Evolutionary conservation across 257 asterid genomes (phyloP).

Genomic region (Solanum appendiculatum): DNA sequence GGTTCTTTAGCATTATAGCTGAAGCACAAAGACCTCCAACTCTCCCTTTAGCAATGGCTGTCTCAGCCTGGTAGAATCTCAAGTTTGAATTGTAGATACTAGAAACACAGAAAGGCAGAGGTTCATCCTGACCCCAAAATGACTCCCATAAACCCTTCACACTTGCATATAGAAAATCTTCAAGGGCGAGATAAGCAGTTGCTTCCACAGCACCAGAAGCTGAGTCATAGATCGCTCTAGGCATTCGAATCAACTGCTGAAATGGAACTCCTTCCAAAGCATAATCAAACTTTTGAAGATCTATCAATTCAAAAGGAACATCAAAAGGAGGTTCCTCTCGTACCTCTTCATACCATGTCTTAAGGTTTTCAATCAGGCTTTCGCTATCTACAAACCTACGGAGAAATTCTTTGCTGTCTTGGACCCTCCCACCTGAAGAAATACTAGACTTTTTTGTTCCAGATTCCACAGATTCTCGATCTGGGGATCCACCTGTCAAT

Average conservation of each 20-base stretch:
- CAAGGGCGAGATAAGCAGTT: constrained; percentile 81
- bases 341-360: constrained; percentile 48
- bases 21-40: constrained; percentile 70
- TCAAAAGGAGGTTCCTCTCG: constrained; percentile 32
- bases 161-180: constrained; percentile 81
- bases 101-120: constrained; percentile 69
- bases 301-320: constrained; percentile 83
- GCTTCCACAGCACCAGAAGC: constrained; percentile 55
- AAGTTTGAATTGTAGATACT: constrained; percentile 49
- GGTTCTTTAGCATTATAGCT: constrained; percentile 80
- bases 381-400: constrained; percentile 69
- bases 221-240: constrained; percentile 65
- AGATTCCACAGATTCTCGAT: constrained; percentile 61
- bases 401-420: constrained; percentile 64
- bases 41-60: constrained; percentile 76
- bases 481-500: constrained; percentile 58
- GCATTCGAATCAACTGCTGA: constrained; percentile 89
- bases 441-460: constrained; percentile 59
- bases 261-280: constrained; percentile 84
- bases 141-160: constrained; percentile 76
- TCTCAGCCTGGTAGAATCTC: constrained; percentile 74
- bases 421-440: constrained; percentile 58
- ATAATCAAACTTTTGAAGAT: constrained; percentile 90
- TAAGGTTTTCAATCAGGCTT: constrained; percentile 37
- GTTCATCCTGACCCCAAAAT: constrained; percentile 70